These are phyloP conservation scores for Tolypocladium cylindrosporum DNA, from an alignment of 2,329 filamentous ascomycete genomes.

Conservation along the genomic window DNA sequence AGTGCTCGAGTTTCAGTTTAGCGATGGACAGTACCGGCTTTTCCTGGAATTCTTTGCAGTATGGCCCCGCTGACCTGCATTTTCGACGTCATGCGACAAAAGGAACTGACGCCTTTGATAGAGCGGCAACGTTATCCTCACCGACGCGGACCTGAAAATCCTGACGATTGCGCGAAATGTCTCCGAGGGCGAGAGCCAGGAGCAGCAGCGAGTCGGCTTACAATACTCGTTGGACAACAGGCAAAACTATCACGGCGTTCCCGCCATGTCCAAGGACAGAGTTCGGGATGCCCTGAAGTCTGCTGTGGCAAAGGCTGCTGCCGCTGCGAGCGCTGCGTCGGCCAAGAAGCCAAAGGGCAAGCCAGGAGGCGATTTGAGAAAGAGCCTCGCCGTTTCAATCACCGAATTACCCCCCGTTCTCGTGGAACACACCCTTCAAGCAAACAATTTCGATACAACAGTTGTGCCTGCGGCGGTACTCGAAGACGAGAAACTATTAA, in stretches of 20 bases:
- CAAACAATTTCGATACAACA: conserved; percentile 58
- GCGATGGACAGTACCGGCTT: conserved; percentile 77
- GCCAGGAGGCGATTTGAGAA: conserved; percentile 64
- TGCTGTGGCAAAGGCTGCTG: conserved; percentile 49
- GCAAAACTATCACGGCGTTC: conserved; percentile 73
- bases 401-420: conserved; percentile 82
- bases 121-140: conserved; percentile 88
- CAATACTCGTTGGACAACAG: conserved; percentile 72
- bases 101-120: conserved; percentile 7
- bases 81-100: no score
- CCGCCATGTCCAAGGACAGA: conserved; percentile 63
- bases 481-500: conserved; percentile 51
- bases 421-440: conserved; percentile 73
- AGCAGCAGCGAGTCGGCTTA: conserved; percentile 67
- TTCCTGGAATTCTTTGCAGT: conserved; percentile 91
- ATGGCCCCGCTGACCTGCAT: conserved; percentile 3
- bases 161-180: conserved; percentile 74
- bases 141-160: conserved; percentile 75
- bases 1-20: conserved; percentile 86
- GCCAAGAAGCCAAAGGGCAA: conserved; percentile 64
- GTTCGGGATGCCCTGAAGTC: conserved; percentile 59
- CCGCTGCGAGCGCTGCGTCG: conserved; percentile 29
- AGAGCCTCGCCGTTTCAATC: conserved; percentile 72
- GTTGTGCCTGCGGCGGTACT: conserved; percentile 61
- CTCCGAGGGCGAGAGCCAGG: conserved; percentile 70